Evolutionary conservation across 306 rosid species (phyloP).

Genomic region (Prunus armeniaca): DNA sequence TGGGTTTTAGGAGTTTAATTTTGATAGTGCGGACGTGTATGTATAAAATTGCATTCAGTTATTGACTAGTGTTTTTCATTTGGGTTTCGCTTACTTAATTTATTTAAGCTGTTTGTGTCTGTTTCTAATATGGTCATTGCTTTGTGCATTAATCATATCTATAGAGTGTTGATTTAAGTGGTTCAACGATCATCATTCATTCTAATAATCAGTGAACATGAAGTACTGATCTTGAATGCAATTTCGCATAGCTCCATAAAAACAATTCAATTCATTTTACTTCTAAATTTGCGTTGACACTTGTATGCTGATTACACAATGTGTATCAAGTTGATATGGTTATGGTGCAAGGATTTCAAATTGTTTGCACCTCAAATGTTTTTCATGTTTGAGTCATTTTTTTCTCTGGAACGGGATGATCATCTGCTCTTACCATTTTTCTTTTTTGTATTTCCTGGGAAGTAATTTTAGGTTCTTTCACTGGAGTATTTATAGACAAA

Average conservation of each 20-base stretch:
- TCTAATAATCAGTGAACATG: background rate
- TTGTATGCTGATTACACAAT: background rate
- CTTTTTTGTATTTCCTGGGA: background rate
- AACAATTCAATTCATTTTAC: background rate
- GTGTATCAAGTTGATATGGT: background rate
- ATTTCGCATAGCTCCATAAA: background rate
- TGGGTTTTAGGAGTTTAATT: slow-evolving; percentile 17
- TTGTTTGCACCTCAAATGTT: background rate
- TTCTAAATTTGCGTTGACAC: background rate
- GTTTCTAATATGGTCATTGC: background rate
- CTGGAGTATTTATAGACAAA: slow-evolving; percentile 23
- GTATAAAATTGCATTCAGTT: background rate
- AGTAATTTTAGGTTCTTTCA: slow-evolving; percentile 34
- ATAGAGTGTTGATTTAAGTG: background rate
- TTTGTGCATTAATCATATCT: background rate
- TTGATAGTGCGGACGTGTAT: background rate
- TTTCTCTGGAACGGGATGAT: background rate
- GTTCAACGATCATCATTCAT: background rate
- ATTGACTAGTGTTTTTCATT: background rate
- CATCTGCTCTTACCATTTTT: background rate
- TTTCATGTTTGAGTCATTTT: background rate
- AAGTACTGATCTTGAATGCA: background rate
- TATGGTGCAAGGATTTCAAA: background rate
- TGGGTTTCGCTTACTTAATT: background rate
- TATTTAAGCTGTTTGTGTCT: too few relatives aligned